Evolutionary conservation across 176 grass and related monocot species (phyloP).

Genomic region (Rhynchospora tenuis): DNA sequence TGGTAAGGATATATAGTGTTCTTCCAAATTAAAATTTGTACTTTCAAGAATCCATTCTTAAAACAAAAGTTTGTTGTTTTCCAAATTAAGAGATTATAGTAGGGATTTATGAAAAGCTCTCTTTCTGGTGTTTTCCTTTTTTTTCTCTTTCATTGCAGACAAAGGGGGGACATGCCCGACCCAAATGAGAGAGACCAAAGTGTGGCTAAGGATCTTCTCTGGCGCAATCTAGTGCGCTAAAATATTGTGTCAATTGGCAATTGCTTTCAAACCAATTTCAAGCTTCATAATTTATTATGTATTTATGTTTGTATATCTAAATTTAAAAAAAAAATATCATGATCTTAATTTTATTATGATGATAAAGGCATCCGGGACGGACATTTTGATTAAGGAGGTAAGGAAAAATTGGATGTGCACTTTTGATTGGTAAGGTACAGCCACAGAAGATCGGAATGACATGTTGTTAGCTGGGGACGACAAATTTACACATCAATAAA

Average conservation of each 20-base stretch:
- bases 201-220: neutral
- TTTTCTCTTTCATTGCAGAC: neutral
- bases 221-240: neutral
- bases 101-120: neutral
- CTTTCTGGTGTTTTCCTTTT: neutral
- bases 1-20: no score
- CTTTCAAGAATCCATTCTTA: no score
- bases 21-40: no score
- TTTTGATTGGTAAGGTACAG: neutral
- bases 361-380: neutral
- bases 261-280: neutral
- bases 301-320: neutral
- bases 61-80: neutral
- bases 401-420: neutral
- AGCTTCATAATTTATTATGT: neutral
- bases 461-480: neutral
- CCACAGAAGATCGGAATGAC: neutral
- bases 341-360: neutral
- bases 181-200: slow-evolving; percentile 9
- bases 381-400: neutral
- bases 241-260: neutral
- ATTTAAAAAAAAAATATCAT: neutral
- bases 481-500: neutral
- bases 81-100: neutral
- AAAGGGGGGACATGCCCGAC: neutral